Conservation (phyloP, 345 rosid species). For the Syzygium oleosum region DNA sequence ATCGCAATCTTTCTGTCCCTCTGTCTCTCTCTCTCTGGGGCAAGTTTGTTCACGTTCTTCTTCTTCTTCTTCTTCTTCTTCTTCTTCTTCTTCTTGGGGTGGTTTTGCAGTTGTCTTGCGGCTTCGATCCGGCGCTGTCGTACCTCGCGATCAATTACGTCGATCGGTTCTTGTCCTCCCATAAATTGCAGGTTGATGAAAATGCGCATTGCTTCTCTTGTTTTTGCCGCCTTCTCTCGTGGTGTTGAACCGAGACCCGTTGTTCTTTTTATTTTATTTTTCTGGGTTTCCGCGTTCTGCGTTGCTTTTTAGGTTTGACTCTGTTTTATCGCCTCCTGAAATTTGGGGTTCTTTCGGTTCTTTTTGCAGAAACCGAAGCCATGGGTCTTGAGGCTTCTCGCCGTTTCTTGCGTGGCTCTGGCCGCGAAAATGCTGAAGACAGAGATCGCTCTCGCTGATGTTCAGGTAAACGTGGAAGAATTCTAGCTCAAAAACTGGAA, state of each 20-base stretch:
- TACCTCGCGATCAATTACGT: constrained; percentile 80
- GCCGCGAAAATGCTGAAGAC: constrained; percentile 68
- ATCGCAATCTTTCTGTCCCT: background rate
- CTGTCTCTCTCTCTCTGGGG: background rate
- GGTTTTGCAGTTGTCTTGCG: constrained; percentile 26
- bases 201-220: background rate
- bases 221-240: background rate
- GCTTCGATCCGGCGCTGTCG: constrained; percentile 32
- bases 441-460: constrained; percentile 27
- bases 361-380: constrained; percentile 23
- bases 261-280: background rate
- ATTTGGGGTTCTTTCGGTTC: background rate
- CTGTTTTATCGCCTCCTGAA: background rate
- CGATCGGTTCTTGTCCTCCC: constrained; percentile 68
- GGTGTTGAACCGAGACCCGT: background rate
- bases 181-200: constrained; percentile 41
- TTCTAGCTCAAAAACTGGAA: background rate
- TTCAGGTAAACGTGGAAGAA: constrained; percentile 29
- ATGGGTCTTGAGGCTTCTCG: constrained; percentile 57
- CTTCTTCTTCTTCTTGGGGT: background rate
- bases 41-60: background rate
- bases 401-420: constrained; percentile 58
- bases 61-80: background rate
- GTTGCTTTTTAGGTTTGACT: background rate
- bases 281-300: background rate